Evolutionary conservation across 2,329 filamentous ascomycete genomes (phyloP).

Genomic region (Fusarium burgessii): DNA sequence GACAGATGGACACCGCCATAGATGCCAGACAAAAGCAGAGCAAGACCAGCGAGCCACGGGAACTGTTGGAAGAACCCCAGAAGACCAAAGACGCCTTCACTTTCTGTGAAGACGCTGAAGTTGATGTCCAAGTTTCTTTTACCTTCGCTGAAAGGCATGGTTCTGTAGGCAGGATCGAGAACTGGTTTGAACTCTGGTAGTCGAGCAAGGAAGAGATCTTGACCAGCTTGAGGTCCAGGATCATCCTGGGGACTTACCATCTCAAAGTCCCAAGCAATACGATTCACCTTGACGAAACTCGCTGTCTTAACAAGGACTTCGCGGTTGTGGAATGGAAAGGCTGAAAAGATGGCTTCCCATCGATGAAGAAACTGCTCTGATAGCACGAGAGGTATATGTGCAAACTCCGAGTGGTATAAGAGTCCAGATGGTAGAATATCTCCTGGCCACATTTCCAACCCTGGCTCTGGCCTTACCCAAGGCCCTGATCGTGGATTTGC

Average conservation of each 20-base stretch:
- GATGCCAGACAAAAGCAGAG: conserved; percentile 4
- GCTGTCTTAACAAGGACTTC: not conserved
- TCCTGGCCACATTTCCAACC: conserved; percentile 6
- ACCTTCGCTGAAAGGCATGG: conserved; percentile 13
- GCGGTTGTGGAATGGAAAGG: conserved; percentile 1
- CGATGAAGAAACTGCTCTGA: conserved; percentile 7
- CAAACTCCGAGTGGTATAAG: conserved; percentile 9
- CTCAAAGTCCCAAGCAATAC: not conserved
- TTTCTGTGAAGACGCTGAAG: conserved; percentile 13
- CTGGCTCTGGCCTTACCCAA: conserved; percentile 11
- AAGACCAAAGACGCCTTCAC: not conserved
- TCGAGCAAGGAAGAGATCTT: conserved; percentile 11
- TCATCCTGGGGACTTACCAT: not conserved
- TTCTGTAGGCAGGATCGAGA: conserved; percentile 6
- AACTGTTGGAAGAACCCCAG: conserved; percentile 9
- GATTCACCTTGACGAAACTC: not conserved
- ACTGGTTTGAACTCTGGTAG: conserved; percentile 6
- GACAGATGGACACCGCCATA: conserved; percentile 1
- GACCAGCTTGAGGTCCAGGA: not conserved
- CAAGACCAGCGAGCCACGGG: conserved; percentile 10
- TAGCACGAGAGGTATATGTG: not conserved
- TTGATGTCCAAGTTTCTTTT: conserved; percentile 7
- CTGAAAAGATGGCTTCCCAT: conserved; percentile 4
- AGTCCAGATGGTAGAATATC: conserved; percentile 8
- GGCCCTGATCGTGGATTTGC: conserved; percentile 1